phyloP scores from a whole-genome alignment of 1,284 basidiomycete genomes.

The Bondarzewia mesenterica region DNA sequence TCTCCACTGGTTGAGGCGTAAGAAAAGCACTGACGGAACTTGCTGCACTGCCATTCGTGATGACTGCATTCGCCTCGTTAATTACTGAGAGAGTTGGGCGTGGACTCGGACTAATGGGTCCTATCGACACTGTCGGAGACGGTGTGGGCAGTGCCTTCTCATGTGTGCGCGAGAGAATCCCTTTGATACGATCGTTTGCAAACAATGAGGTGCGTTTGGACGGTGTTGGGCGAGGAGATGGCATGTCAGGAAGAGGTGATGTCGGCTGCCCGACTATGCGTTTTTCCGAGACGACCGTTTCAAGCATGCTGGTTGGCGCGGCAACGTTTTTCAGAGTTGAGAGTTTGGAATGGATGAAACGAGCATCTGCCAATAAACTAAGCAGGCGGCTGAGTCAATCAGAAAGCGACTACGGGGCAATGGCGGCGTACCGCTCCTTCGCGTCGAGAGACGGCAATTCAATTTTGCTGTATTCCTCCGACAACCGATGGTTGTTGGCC shows the following conservation, averaged over 20 bases:
- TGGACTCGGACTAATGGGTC: not conserved
- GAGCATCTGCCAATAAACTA: slow-evolving; percentile 75
- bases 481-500: slow-evolving; percentile 83
- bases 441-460: slow-evolving; percentile 76
- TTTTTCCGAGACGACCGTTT: slow-evolving; percentile 77
- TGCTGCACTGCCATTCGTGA: not conserved
- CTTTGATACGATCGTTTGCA: slow-evolving; percentile 18
- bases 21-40: too few relatives aligned
- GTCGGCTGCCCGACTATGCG: slow-evolving; percentile 27
- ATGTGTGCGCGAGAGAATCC: slow-evolving; percentile 19
- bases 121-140: not conserved
- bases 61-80: not conserved
- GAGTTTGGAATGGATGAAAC: slow-evolving; percentile 66
- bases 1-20: not conserved
- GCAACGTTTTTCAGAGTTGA: slow-evolving; percentile 62
- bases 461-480: slow-evolving; percentile 76
- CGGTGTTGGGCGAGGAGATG: not conserved
- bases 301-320: slow-evolving; percentile 67
- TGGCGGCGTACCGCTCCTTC: slow-evolving; percentile 64
- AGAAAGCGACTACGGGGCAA: not conserved
- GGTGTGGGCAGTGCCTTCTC: not conserved
- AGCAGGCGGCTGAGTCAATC: not conserved
- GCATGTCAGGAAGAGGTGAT: slow-evolving; percentile 10
- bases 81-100: not conserved
- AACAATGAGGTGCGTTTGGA: slow-evolving; percentile 10